Conservation (phyloP, 441 rosid species). For the Aleurites moluccanus region DNA sequence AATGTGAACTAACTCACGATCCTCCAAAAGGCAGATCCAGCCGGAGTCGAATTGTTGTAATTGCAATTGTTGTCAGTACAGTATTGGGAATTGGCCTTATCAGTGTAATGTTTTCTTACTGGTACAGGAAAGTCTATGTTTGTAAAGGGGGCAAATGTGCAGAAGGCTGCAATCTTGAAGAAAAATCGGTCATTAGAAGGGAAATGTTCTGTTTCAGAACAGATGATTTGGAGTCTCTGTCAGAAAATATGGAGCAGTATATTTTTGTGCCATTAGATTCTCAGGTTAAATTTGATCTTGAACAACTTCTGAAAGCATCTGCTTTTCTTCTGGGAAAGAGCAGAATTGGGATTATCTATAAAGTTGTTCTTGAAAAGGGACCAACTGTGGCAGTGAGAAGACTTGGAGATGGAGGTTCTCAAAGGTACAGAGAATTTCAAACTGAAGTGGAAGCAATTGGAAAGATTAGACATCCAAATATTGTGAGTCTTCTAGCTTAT, state of each 20-base stretch:
- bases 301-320: constrained; percentile 87
- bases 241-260: constrained; percentile 63
- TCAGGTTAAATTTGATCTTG: constrained; percentile 73
- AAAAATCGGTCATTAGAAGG: constrained; percentile 35
- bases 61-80: constrained; percentile 59
- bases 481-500: constrained; percentile 80
- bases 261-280: constrained; percentile 65
- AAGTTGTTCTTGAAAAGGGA: constrained; percentile 86
- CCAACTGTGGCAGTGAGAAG: constrained; percentile 76
- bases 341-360: constrained; percentile 80
- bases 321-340: constrained; percentile 92
- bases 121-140: constrained; percentile 51
- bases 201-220: constrained; percentile 47
- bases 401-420: constrained; percentile 87
- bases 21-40: constrained; percentile 14
- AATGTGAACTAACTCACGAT: constrained; percentile 6
- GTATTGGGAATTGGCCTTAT: constrained; percentile 62
- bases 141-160: constrained; percentile 27
- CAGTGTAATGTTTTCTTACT: constrained; percentile 62
- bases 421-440: constrained; percentile 87
- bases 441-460: constrained; percentile 93
- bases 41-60: constrained; percentile 25
- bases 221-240: constrained; percentile 50
- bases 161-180: constrained; percentile 32
- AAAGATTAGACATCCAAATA: constrained; percentile 76